Evolutionary conservation across 352 stramenopile genomes (phyloP).

Genomic region (Detonula confervacea): DNA sequence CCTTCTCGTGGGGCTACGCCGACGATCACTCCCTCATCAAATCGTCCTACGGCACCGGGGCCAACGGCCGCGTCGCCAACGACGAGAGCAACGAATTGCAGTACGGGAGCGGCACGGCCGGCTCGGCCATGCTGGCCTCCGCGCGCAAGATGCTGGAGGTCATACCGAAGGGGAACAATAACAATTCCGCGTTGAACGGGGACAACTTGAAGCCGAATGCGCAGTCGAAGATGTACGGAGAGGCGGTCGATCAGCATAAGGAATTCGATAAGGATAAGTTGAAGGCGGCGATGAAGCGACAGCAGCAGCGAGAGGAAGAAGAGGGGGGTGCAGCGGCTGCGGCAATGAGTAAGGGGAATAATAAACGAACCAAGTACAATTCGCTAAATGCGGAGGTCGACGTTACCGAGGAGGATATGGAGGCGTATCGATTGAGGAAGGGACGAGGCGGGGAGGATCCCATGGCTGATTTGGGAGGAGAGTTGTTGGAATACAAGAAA

Average conservation of each 20-base stretch:
- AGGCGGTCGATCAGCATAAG: constrained; percentile 84
- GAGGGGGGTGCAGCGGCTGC: no score
- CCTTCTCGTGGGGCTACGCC: constrained; percentile 96
- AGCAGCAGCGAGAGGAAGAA: constrained; percentile 33
- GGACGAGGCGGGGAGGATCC: constrained; percentile 88
- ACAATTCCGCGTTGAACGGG: constrained; percentile 46
- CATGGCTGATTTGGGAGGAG: constrained; percentile 91
- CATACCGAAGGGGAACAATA: constrained; percentile 40
- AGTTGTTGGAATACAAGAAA: constrained; percentile 79
- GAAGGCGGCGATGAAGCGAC: constrained; percentile 55
- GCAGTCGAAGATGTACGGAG: constrained; percentile 88
- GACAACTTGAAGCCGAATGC: constrained; percentile 41
- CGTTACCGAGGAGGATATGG: constrained; percentile 95
- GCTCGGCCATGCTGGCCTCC: constrained; percentile 71
- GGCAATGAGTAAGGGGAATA: constrained; percentile 58
- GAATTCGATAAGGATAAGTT: constrained; percentile 75
- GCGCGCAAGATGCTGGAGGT: constrained; percentile 81
- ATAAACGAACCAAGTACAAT: constrained; percentile 94
- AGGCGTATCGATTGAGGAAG: constrained; percentile 93
- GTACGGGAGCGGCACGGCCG: constrained; percentile 75
- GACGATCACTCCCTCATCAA: constrained; percentile 94
- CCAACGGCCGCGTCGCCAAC: constrained; percentile 90
- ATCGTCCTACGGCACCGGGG: constrained; percentile 95
- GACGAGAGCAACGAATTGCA: constrained; percentile 87
- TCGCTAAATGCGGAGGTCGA: constrained; percentile 88